Base-by-base conservation (phyloP, 2,329 filamentous ascomycete genomes). In the Berkeleyomyces basicola region DNA sequence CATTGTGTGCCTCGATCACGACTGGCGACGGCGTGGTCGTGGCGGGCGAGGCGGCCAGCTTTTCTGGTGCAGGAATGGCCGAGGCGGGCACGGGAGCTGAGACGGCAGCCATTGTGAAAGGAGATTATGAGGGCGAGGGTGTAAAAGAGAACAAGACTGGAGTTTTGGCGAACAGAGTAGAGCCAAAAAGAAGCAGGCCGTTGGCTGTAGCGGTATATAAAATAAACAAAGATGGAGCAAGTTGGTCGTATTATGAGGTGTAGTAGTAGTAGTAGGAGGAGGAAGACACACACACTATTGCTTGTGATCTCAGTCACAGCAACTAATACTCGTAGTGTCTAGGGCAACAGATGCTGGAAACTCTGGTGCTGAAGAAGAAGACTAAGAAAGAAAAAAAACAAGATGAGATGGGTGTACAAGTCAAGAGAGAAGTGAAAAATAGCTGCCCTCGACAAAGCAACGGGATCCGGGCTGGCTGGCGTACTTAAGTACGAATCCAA, bases 1-100 rank as follows among this genome's bases (percentile, higher is more conserved):
- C 86, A 71, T 84, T 75, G 74, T 90, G 86, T 70, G 87, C 86
- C 78, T 90, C 87, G 66, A 79, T 78, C 69, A 90, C 86, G 69
- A 87, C 84, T 58, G 79, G 81, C 68, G 69, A 51, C 36, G 61
- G 4, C 10, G 16, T 37, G 16, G 42, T 57, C n/a, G 55, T 40
- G 33, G 40, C 10, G 42, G 63, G 10, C 60, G 57, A 11, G 14
- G 46, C 39, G 9, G 57, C 44, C 11, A 53, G 33, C 16, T 44
- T 55, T 11, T 57, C n/a, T 9, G 58, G 37, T 39, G 59, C 58
- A 11, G 61, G 31, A 16, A 42, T 40, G 16, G 59, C 40, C 10
- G 58, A 42, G 31, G 40, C 53, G 7, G 61, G 49, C 31, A 59
- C 33, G 23, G 53, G 51, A 7, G 61, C 51, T 58, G 61, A 58